Evolutionary conservation across 169 alveolate genomes (phyloP).

Genomic region (Amoebophrya sp.): DNA sequence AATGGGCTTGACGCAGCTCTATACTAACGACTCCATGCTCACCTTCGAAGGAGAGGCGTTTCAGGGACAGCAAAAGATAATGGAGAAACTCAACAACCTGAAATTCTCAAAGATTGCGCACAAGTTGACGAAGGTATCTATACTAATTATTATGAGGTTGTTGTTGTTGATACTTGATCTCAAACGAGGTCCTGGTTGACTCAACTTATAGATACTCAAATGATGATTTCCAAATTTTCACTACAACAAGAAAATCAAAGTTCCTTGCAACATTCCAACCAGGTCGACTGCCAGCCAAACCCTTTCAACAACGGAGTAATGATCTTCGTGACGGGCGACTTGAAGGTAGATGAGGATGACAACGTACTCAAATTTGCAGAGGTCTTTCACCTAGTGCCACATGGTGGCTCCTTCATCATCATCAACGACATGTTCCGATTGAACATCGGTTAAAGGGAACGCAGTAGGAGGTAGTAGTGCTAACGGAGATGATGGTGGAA

Average conservation of each 20-base stretch:
- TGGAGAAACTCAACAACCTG: constrained; percentile 54
- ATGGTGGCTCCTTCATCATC: neutral
- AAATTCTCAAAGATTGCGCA: constrained; percentile 50
- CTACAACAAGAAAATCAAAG: too few relatives aligned
- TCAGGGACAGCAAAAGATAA: constrained; percentile 59
- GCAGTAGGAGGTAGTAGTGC: too few relatives aligned
- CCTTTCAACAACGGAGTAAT: constrained; percentile 57
- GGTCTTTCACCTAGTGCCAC: constrained; percentile 54
- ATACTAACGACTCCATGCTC: constrained; percentile 65
- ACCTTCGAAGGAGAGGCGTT: constrained; percentile 61
- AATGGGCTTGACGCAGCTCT: constrained; percentile 55
- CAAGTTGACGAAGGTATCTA: constrained; percentile 48
- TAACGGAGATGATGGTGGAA: too few relatives aligned
- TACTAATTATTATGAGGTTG: too few relatives aligned
- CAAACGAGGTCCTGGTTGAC: too few relatives aligned
- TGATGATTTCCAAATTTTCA: too few relatives aligned
- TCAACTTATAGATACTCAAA: too few relatives aligned
- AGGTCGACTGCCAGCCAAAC: constrained; percentile 58
- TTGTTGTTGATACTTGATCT: too few relatives aligned
- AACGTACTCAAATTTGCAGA: constrained; percentile 59
- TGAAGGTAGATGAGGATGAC: constrained; percentile 59
- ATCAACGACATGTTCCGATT: constrained; percentile 58
- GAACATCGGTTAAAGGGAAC: constrained; percentile 53
- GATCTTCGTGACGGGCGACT: constrained; percentile 59
- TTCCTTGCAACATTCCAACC: too few relatives aligned